Base-by-base conservation (phyloP, 75 land plant species). In the Picea glauca region DNA sequence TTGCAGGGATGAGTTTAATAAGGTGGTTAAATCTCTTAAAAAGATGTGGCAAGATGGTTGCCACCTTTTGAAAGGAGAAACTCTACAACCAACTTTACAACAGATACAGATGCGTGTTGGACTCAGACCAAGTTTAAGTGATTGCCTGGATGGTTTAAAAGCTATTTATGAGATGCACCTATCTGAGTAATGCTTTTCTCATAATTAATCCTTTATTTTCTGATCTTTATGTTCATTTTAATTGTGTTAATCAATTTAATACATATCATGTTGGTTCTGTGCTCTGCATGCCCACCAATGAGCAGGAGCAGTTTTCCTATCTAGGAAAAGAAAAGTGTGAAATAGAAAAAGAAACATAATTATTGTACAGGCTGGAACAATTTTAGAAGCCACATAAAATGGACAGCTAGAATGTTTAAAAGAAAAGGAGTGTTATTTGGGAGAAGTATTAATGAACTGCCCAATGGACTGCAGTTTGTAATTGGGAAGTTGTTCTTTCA, bases 61-160 rank as follows among this genome's bases (percentile, higher is more conserved):
- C 57, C 87, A 89, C 56, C 76, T 89, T 57, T 63, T 87, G 46
- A 91, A 79, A 76, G 89, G 83, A 17, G 89, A 86, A 59, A 81
- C 86, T 75, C 23, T 17, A 38, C 76, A 84, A 77, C 82, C 68
- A 30, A 83, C 81, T 33, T 35, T n/a, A 12, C 85, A 91, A 62
- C 96, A 93, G 72, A 75, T 88, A 80, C 90, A 91, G 76, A 82
- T 76, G 77, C 76, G 84, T 33, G 75, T 93, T 74, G 96, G 94
- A 32, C 31, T 91, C 4, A 78, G 87, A 23, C 94, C 96, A 50
- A 88, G 86, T 77, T 78, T 93, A 73, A 76, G 77, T 9, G 83
- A 91, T 77, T 93, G 96, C 82, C 31, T 93, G 64, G 84, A 90
- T 77, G 94, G 94, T 13, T 91, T 90, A 14, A 77, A 75, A 58